These are phyloP conservation scores for Alternaria metachromatica DNA, from an alignment of 2,329 filamentous ascomycete genomes.

Conservation along the genomic window DNA sequence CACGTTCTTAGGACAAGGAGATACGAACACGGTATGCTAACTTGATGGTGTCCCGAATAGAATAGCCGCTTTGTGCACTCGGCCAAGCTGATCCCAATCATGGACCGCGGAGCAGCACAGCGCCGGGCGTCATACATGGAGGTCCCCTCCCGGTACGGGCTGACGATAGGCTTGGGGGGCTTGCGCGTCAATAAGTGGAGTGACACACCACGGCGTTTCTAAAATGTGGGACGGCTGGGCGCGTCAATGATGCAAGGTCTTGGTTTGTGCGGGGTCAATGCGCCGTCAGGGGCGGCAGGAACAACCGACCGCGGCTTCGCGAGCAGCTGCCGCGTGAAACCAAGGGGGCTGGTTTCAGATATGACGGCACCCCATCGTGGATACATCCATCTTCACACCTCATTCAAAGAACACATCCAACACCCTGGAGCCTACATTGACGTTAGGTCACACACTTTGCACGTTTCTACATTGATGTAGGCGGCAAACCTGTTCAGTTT, in stretches of 20 bases:
- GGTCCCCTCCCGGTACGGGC: background rate
- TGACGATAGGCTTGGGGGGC: constrained; percentile 3
- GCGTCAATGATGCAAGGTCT: background rate
- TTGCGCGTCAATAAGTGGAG: constrained; percentile 17
- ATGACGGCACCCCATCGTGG: background rate
- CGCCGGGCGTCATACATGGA: background rate
- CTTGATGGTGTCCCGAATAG: background rate
- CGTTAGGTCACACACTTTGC: background rate
- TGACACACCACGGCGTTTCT: constrained; percentile 8
- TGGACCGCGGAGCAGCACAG: background rate
- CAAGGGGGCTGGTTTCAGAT: background rate
- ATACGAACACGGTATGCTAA: background rate
- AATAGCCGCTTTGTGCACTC: constrained; percentile 1
- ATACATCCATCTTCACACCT: background rate
- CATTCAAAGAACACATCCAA: background rate
- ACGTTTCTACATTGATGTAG: background rate
- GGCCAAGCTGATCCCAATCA: constrained; percentile 7
- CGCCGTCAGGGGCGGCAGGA: background rate
- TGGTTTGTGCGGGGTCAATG: constrained; percentile 1
- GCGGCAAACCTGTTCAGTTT: background rate
- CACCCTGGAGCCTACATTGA: background rate
- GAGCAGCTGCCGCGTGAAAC: constrained; percentile 1
- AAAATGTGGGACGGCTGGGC: background rate
- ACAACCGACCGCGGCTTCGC: background rate
- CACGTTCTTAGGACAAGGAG: background rate